Conservation (phyloP, 352 stramenopile species). For the Aphanomyces stellatus region DNA sequence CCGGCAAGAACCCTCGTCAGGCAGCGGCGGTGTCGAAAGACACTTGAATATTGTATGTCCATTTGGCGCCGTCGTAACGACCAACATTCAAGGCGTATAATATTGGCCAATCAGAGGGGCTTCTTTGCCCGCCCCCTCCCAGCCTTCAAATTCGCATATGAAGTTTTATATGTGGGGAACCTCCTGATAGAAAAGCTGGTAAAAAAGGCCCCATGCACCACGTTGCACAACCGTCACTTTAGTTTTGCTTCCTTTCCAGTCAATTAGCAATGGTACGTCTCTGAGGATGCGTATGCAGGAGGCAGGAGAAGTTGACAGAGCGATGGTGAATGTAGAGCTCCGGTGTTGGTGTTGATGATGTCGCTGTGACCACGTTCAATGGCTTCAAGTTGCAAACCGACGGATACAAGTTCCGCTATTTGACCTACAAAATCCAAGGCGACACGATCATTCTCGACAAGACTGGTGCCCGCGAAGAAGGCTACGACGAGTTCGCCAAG, state of each 20-base stretch:
- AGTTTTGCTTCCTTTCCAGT: slow-evolving; percentile 20
- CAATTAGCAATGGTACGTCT: slow-evolving; percentile 16
- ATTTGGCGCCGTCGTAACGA: too few species aligned
- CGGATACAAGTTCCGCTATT: slow-evolving; percentile 90
- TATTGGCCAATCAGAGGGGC: slow-evolving; percentile 3
- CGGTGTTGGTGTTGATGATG: slow-evolving; percentile 89
- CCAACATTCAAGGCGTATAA: not conserved
- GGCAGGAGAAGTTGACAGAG: not conserved
- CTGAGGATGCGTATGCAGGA: not conserved
- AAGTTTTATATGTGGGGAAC: slow-evolving; percentile 7
- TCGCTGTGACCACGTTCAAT: slow-evolving; percentile 90
- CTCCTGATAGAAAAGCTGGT: not conserved
- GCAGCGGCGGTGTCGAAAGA: too few species aligned
- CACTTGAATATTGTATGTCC: too few species aligned
- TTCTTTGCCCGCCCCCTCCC: not conserved
- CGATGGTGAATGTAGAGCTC: slow-evolving; percentile 66
- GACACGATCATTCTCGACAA: slow-evolving; percentile 93
- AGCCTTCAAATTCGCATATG: slow-evolving; percentile 10
- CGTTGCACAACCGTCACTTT: slow-evolving; percentile 19
- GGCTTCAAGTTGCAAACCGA: slow-evolving; percentile 93
- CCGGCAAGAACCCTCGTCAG: too few species aligned
- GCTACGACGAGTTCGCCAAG: slow-evolving; percentile 80
- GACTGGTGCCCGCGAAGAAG: slow-evolving; percentile 59
- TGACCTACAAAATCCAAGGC: slow-evolving; percentile 93
- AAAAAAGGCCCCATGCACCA: slow-evolving; percentile 12